Evolutionary conservation across 306 rosid genomes (phyloP).

Genomic region (Lagenaria siceraria): DNA sequence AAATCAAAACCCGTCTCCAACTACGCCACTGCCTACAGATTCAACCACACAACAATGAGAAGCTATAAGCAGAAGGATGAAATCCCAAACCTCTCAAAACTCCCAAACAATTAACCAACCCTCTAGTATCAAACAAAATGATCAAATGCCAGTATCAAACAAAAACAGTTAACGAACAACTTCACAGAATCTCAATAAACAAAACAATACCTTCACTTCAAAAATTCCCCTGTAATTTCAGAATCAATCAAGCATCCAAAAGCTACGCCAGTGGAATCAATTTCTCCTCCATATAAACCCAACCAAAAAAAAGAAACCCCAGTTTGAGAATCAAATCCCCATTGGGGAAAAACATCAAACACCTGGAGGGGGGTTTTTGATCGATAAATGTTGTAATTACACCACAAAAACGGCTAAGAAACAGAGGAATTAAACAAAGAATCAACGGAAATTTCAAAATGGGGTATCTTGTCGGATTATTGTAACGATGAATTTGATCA

Average conservation of each 20-base stretch:
- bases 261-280: background rate
- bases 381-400: background rate
- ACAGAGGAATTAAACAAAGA: background rate
- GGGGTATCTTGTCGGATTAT: background rate
- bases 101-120: background rate
- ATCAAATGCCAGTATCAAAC: background rate
- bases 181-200: background rate
- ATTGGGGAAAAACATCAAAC: background rate
- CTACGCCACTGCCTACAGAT: background rate
- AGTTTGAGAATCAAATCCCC: background rate
- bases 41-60: background rate
- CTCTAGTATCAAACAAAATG: background rate
- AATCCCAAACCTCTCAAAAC: background rate
- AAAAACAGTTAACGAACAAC: background rate
- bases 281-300: background rate
- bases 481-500: background rate
- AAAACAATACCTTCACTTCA: background rate
- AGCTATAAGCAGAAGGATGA: background rate
- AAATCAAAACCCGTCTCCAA: background rate
- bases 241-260: background rate
- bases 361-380: background rate
- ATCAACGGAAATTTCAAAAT: conserved; percentile 1
- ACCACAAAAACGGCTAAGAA: background rate
- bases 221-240: background rate
- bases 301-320: background rate